A percentile compares a stretch with the other conserved stretches of the same genome.
These are phyloP conservation scores for Boletus barrowsii DNA, from an alignment of 768 basidiomycete genomes.

Conservation along the genomic window DNA sequence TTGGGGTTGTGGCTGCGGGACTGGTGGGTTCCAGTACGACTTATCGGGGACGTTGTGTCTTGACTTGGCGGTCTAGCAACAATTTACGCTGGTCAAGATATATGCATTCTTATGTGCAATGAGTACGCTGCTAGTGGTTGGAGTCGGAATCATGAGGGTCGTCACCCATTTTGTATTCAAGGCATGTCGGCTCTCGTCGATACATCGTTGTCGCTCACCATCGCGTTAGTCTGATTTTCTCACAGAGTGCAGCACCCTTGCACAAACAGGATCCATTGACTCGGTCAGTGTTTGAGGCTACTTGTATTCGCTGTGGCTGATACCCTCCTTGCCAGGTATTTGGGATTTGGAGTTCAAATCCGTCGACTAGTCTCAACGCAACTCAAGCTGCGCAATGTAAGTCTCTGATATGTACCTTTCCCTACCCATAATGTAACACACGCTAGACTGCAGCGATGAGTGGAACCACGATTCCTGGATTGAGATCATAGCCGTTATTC, in stretches of 20 bases:
- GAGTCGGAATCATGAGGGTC: constrained; percentile 50
- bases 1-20: constrained; percentile 50
- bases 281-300: constrained; percentile 27
- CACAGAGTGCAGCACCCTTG: constrained; percentile 46
- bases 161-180: constrained; percentile 69
- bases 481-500: constrained; percentile 61
- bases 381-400: constrained; percentile 48
- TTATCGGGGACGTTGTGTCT: neutral
- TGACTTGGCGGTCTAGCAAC: constrained; percentile 43
- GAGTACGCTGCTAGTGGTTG: constrained; percentile 48
- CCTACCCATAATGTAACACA: constrained; percentile 8
- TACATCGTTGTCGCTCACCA: neutral
- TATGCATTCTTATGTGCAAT: constrained; percentile 53
- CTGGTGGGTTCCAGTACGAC: constrained; percentile 39
- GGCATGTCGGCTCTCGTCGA: constrained; percentile 34
- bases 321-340: constrained; percentile 34
- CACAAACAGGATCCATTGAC: constrained; percentile 31
- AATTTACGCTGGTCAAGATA: constrained; percentile 46
- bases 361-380: constrained; percentile 27
- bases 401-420: constrained; percentile 13
- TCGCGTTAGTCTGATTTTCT: constrained; percentile 53
- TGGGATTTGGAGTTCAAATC: constrained; percentile 53
- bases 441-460: constrained; percentile 55
- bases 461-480: constrained; percentile 69
- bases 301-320: constrained; percentile 5